Evolutionary conservation across 441 rosid species (phyloP).

Genomic region (Rhodomyrtus psidioides): DNA sequence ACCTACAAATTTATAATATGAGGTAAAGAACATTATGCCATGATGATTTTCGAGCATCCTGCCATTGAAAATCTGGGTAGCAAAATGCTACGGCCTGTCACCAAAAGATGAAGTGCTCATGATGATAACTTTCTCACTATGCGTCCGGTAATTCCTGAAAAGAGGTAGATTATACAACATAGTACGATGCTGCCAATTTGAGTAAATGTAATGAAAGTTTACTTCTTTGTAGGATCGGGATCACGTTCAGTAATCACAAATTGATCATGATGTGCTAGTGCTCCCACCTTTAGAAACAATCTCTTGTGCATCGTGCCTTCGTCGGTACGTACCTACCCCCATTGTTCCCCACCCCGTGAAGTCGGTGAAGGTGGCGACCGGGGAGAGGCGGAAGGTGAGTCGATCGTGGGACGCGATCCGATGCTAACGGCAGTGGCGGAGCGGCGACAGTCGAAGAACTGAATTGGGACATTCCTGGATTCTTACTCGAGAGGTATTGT

Average conservation of each 20-base stretch:
- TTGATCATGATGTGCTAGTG: neutral
- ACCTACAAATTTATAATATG: neutral
- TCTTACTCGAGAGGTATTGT: no score
- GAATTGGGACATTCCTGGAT: no score
- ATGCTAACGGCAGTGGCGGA: neutral
- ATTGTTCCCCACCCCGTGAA: no score
- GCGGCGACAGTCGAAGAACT: neutral
- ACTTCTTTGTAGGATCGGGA: neutral
- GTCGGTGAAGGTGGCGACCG: neutral
- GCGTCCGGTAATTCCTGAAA: neutral
- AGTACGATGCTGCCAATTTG: neutral
- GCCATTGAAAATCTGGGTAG: neutral
- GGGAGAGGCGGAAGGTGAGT: neutral
- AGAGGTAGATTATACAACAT: neutral
- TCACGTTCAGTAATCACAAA: neutral
- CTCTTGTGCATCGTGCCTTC: neutral
- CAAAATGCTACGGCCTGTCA: neutral
- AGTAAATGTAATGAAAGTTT: neutral
- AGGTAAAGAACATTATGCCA: neutral
- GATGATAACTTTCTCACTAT: neutral
- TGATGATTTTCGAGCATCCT: neutral
- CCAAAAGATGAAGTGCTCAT: neutral
- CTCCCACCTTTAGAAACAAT: neutral
- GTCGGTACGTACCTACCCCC: no score
- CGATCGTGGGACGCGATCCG: neutral